Percentiles rank a stretch among this genome's conserved stretches.
Conservation (phyloP, 2,329 filamentous ascomycete genomes). For the Colletotrichum sp. region DNA sequence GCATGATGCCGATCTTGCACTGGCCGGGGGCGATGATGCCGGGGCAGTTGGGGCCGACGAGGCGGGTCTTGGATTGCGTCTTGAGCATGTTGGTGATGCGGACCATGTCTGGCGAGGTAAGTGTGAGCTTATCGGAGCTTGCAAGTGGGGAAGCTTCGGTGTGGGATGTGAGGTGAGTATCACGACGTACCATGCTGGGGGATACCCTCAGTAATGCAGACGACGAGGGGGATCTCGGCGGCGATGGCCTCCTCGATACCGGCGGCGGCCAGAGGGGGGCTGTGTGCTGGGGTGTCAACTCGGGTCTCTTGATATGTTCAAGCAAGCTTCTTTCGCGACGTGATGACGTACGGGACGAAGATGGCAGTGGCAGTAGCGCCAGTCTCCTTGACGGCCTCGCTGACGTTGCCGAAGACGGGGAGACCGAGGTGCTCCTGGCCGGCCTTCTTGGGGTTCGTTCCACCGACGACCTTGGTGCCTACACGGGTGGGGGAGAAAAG, state of each 20-base stretch:
- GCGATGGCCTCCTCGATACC: conserved; percentile 96
- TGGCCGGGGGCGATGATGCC: conserved; percentile 94
- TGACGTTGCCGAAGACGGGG: conserved; percentile 91
- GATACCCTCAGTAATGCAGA: conserved; percentile 98
- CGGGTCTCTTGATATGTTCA: conserved; percentile 56
- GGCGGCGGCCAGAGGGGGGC: conserved; percentile 87
- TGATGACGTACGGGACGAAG: conserved; percentile 86
- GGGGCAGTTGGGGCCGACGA: conserved; percentile 97
- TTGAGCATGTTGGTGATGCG: conserved; percentile 98
- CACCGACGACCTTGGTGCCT: conserved; percentile 97
- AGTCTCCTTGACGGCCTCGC: conserved; percentile 87
- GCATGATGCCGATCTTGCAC: conserved; percentile 99
- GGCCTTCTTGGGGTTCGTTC: conserved; percentile 99
- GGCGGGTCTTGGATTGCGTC: conserved; percentile 94
- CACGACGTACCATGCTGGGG: conserved; percentile 82
- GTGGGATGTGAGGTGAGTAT: conserved; percentile 17
- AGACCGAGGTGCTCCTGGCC: conserved; percentile 87
- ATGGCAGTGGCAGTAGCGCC: conserved; percentile 91
- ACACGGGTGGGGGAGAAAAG: conserved; percentile 21
- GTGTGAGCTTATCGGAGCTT: background rate
- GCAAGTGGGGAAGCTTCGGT: background rate
- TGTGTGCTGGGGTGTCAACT: conserved; percentile 41
- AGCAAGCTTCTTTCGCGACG: background rate
- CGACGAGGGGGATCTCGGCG: conserved; percentile 92
- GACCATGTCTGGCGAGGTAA: conserved; percentile 79